Base-by-base conservation (phyloP, 306 rosid species). In the Corylus americana region DNA sequence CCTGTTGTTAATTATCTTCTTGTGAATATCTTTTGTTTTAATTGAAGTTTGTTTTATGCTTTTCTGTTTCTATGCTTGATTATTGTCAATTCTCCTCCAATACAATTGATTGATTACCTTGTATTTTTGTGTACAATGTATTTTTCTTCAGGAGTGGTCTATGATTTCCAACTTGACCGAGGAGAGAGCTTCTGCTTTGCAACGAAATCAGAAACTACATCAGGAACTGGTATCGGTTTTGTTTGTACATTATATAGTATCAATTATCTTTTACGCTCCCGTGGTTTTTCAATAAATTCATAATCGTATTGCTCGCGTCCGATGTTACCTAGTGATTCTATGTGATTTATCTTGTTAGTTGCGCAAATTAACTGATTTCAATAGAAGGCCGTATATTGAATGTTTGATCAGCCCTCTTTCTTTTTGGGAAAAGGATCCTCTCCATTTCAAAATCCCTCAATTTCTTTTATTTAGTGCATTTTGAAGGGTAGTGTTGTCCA, bases 141-240 rank as follows among this genome's bases (percentile, higher is more conserved):
- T 77, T 66, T 20, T 79, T 75, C 42, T 76, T 25, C 84, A 87
- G 88, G 83, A 81, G 5, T 79, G 79, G 90, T 79, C 86, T 20
- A 20, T 47, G 71, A 71, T 87, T 64, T 81, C 90, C 74, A 78
- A 74, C 82, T 82, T 84, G 82, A 87, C 83, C 0, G 86, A 81
- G 68, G 88, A 84, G 83, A 87, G 82, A 74, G 73, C 79, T 70
- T 71, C 70, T 31, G 90, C 90, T 63, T 64, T 87, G 64, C 81
- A 72, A 87, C 76, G 76, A 75, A 84, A 58, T 79, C 88, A 87
- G 71, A 81, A 79, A 78, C 83, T 84, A 73, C 83, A 64, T 45
- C 83, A 71, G 50, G 89, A 86, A 42, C 80, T 86, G 89, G 89
- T 86, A 86, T 71, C 62, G 70, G 47, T 44, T 81, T 6, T 67